Conservation (phyloP, 495 filamentous ascomycete species). For the Choiromyces venosus region DNA sequence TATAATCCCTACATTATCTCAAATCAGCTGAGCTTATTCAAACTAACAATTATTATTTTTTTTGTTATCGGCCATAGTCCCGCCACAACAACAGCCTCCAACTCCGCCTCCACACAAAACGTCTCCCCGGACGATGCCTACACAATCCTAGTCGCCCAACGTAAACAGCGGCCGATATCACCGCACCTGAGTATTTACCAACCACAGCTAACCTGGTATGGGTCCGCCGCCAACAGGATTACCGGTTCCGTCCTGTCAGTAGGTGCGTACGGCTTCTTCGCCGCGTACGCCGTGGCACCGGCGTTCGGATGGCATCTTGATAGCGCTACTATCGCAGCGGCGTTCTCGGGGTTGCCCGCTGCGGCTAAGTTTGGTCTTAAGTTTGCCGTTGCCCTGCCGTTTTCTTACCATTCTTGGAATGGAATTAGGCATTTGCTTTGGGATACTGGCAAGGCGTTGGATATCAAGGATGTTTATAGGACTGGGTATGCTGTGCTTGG, state of each 20-base stretch:
- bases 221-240: slow-evolving; percentile 69
- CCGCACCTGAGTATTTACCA: slow-evolving; percentile 81
- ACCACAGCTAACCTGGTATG: slow-evolving; percentile 78
- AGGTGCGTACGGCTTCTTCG: slow-evolving; percentile 71
- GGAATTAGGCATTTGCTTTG: slow-evolving; percentile 79
- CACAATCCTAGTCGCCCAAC: slow-evolving; percentile 74
- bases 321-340: slow-evolving; percentile 65
- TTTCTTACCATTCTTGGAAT: slow-evolving; percentile 79
- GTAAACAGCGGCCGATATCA: slow-evolving; percentile 71
- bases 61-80: not conserved
- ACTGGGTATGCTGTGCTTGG: slow-evolving; percentile 73
- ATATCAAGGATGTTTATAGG: slow-evolving; percentile 63
- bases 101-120: slow-evolving; percentile 22
- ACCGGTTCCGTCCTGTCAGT: slow-evolving; percentile 67
- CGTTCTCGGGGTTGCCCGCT: slow-evolving; percentile 64
- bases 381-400: slow-evolving; percentile 65
- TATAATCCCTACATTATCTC: not conserved
- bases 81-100: not conserved
- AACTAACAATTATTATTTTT: not conserved
- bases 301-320: slow-evolving; percentile 78
- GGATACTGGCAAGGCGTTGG: slow-evolving; percentile 66
- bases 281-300: slow-evolving; percentile 75
- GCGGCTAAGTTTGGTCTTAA: slow-evolving; percentile 64
- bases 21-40: not conserved
- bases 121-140: slow-evolving; percentile 48